Percentiles rank a stretch among this genome's conserved stretches.
Conservation (phyloP, 169 alveolate species). For the Cryptosporidium ryanae region DNA sequence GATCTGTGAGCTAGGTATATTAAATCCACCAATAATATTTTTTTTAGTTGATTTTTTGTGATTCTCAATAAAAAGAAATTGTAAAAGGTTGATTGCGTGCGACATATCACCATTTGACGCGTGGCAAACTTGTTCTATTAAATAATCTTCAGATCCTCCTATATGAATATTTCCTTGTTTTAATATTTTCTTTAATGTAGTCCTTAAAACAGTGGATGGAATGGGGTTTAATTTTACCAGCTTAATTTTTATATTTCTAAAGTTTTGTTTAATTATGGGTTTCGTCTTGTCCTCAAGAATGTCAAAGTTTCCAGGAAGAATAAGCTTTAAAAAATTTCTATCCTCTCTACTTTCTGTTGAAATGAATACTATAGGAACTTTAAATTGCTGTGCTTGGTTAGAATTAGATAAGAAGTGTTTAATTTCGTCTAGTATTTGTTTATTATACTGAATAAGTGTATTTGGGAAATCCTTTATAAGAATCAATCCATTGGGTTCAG, state of each 20-base stretch:
- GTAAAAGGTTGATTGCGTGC: constrained; percentile 57
- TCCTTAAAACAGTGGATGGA: constrained; percentile 29
- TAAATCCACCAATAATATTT: background rate
- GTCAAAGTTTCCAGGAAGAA: constrained; percentile 47
- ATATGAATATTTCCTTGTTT: background rate
- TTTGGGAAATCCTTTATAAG: constrained; percentile 64
- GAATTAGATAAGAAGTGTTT: constrained; percentile 19
- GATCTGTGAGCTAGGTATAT: background rate
- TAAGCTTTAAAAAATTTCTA: constrained; percentile 25
- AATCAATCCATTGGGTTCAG: background rate
- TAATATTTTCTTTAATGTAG: constrained; percentile 11
- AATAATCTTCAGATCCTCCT: background rate
- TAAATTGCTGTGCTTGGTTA: background rate
- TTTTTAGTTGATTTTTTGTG: background rate
- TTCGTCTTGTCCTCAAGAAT: constrained; percentile 2
- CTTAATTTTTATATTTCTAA: background rate
- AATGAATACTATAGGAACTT: constrained; percentile 52
- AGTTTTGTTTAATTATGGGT: background rate
- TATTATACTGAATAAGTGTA: constrained; percentile 27
- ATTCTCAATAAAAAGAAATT: constrained; percentile 5
- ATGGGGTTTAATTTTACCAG: constrained; percentile 37
- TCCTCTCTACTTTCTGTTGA: constrained; percentile 21
- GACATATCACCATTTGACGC: constrained; percentile 51
- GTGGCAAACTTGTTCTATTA: constrained; percentile 22
- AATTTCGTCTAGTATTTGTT: constrained; percentile 16